Evolutionary conservation across 441 rosid genomes (phyloP).

Genomic region (Hura crepitans): DNA sequence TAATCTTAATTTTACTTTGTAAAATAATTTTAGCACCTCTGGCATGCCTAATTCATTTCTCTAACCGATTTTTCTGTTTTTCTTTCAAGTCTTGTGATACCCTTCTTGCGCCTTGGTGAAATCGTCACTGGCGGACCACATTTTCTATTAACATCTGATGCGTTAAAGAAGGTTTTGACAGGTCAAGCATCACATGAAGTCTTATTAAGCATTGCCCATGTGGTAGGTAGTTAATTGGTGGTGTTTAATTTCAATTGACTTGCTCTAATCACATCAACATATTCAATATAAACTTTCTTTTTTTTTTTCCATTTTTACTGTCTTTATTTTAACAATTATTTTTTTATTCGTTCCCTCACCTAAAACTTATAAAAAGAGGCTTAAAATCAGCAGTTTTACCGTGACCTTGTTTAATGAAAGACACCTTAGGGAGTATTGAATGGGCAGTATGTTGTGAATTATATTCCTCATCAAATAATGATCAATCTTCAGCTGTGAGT

Average conservation of each 20-base stretch:
- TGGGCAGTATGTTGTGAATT: not conserved
- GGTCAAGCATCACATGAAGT: constrained; percentile 82
- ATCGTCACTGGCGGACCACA: constrained; percentile 72
- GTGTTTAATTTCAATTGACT: constrained; percentile 2
- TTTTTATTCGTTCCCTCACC: not conserved
- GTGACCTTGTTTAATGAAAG: not conserved
- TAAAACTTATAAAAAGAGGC: not conserved
- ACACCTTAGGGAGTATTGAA: too few relatives aligned
- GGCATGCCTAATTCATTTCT: not conserved
- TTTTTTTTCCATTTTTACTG: not conserved
- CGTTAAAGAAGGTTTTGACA: constrained; percentile 75
- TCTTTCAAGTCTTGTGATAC: constrained; percentile 66
- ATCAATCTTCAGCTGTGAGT: constrained; percentile 2
- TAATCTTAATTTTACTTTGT: not conserved
- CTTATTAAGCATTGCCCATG: constrained; percentile 69
- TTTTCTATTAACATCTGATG: constrained; percentile 90
- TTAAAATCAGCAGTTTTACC: not conserved
- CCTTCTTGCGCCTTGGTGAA: constrained; percentile 93
- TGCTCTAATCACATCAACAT: not conserved
- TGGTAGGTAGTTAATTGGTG: constrained; percentile 46
- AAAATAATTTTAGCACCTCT: not conserved
- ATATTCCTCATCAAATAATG: not conserved
- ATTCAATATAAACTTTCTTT: not conserved
- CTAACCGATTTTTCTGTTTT: constrained; percentile 28
- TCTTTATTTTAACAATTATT: not conserved